These are phyloP conservation scores for Arachnomyces sp. DNA, from an alignment of 2,329 filamentous ascomycete genomes.

Conservation along the genomic window DNA sequence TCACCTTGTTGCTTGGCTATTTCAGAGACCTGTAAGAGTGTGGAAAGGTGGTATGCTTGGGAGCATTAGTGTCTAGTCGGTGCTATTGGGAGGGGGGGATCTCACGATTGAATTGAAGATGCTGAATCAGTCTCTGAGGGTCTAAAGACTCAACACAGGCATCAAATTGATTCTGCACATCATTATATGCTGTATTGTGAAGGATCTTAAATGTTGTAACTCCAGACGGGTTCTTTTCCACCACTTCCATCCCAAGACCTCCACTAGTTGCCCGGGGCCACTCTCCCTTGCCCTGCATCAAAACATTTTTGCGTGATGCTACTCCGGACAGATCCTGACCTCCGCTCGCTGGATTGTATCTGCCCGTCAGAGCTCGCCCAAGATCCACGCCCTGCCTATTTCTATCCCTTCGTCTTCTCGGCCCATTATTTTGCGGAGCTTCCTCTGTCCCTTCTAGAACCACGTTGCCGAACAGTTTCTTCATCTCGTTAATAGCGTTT, in stretches of 20 bases:
- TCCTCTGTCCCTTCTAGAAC: constrained; percentile 52
- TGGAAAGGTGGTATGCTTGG: constrained; percentile 78
- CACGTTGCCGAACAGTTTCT: constrained; percentile 58
- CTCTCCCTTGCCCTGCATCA: constrained; percentile 76
- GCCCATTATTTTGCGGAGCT: constrained; percentile 36
- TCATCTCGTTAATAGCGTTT: constrained; percentile 88
- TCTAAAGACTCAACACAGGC: constrained; percentile 73
- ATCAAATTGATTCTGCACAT: constrained; percentile 68
- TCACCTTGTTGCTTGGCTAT: constrained; percentile 89
- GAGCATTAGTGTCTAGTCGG: constrained; percentile 21
- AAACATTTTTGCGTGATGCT: constrained; percentile 67
- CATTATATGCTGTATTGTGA: constrained; percentile 66
- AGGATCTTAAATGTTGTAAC: constrained; percentile 67
- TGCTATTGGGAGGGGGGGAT: background rate
- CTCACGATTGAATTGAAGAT: constrained; percentile 57
- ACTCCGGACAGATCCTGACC: constrained; percentile 61
- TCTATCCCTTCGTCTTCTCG: constrained; percentile 49
- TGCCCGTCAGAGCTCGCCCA: constrained; percentile 47
- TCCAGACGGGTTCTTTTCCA: constrained; percentile 48
- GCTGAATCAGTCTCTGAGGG: constrained; percentile 68
- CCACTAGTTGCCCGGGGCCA: constrained; percentile 75
- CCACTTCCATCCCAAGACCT: constrained; percentile 73
- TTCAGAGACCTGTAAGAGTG: constrained; percentile 85
- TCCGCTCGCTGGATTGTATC: constrained; percentile 46
- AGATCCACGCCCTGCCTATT: constrained; percentile 40